Evolutionary conservation across 768 basidiomycete species (phyloP), one percentile per base, ranked within the genome.

Genomic region (Calocera cornea): DNA sequence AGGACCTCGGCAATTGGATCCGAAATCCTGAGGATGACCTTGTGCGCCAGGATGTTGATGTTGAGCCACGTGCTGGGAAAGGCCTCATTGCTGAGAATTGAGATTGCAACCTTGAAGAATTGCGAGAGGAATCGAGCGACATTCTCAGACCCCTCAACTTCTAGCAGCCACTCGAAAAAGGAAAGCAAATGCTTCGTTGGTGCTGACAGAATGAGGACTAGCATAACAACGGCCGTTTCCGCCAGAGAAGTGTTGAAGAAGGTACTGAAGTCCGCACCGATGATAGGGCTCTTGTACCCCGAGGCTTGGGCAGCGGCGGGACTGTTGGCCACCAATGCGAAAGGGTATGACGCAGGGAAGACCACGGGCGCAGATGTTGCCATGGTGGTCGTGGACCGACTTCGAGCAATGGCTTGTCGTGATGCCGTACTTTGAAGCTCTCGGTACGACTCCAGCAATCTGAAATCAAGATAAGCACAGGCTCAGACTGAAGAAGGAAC

Each of bases 261-360:
- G 75, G 76, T 29, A 77, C 76, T n/a, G 76, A 72, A 67, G 76
- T 60, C 54, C 80, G 66, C 78, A 19, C 79, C 77, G 64, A 77
- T 80, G 17, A 80, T 78, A 41, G 79, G 54, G 54, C 54, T 60
- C 19, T 60, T 60, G 22, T 60, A 60, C 16, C 54, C 54, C 16
- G 54, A 79, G 33, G 79, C 72, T 67, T 85, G 85, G 1, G 90
- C 88, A 12, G 73, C 41, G 24, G 72, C 72, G 0, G 75, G 73
- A 27, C 87, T 76, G 34, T 85, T 81, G 0, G 88, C 81, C 29
- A 92, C 72, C 22, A 98, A 81, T 5, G 92, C 87, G 76, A 97
- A 94, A 0, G 95, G 95, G 75, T 97, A 94, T 0, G 94, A 88
- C 70, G 93, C 89, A 0, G 95, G 95, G 78, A 97, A 97, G 0